Evolutionary conservation across 495 filamentous ascomycete species (phyloP), one percentile per base, ranked within the genome.

Genomic region (Neurospora intermedia): DNA sequence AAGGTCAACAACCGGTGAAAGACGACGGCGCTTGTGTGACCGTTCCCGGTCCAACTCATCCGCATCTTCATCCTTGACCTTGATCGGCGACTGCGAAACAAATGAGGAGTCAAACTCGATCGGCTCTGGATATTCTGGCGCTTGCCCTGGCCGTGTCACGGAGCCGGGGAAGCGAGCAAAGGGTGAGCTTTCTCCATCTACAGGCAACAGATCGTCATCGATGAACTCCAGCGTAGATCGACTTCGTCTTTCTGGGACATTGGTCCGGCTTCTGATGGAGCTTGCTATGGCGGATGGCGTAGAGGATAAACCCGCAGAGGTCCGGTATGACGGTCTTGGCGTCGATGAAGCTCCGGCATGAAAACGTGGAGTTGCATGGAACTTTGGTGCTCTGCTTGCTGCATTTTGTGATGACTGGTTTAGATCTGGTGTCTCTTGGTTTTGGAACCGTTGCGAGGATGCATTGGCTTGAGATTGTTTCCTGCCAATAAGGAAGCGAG

Each of bases 361-460:
- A 23, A 85, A 86, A 0, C 82, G 81, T 8, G 83, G 82, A 8
- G 83, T 86, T 0, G 80, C 75, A 15, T 80, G 80, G 48, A 86
- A 85, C 43, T 80, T 35, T 6, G 54, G 54, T 8, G 31, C 54
- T 31, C 54, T 27, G 54, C 54, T 66, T 66, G 54, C 27, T 18
- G 54, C 54, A 66, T 35, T 66, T 35, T 66, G 54, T 18, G 35
- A 27, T 31, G 54, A 13, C 54, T 31, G 54, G 15, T 66, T 16
- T 66, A 18, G 54, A 38, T 18, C 54, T 9, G 54, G 1, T 35
- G 54, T 62, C 16, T 62, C 54, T 35, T 62, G 54, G 27, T 62
- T 35, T 16, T 35, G 54, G 18, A 66, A 18, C 6, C 27, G 54
- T 18, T 66, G 54, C 1, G 54, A 66, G 15, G 54, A 66, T 35